Conservation (phyloP, 2,329 filamentous ascomycete species). For the Epicoccum sorghinum region DNA sequence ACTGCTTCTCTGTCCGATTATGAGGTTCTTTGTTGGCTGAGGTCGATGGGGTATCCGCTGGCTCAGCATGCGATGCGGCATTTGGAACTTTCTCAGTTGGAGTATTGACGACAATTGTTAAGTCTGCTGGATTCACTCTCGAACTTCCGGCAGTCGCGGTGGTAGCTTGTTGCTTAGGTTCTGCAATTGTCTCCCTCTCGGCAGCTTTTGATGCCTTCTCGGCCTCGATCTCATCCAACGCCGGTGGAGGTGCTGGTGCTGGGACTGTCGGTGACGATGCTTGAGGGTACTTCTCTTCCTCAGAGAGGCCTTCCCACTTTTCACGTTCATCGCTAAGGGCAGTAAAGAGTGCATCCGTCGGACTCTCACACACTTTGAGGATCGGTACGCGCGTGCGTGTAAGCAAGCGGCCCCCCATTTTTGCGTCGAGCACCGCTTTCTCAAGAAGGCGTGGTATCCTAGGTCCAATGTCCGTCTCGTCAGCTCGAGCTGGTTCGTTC, state of each 20-base stretch:
- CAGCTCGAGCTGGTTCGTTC: slow-evolving; percentile 27
- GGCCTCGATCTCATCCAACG: slow-evolving; percentile 15
- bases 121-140: background rate
- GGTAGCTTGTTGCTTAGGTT: background rate
- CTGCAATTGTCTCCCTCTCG: slow-evolving; percentile 6
- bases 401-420: slow-evolving; percentile 77
- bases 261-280: slow-evolving; percentile 21
- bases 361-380: slow-evolving; percentile 81
- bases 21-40: slow-evolving; percentile 26
- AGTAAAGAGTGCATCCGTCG: slow-evolving; percentile 64
- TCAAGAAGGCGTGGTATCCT: slow-evolving; percentile 77
- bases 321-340: slow-evolving; percentile 68
- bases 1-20: slow-evolving; percentile 39
- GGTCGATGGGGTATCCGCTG: background rate
- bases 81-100: slow-evolving; percentile 27
- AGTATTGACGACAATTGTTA: background rate
- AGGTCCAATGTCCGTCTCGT: slow-evolving; percentile 54
- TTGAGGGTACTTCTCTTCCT: slow-evolving; percentile 51
- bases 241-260: slow-evolving; percentile 12
- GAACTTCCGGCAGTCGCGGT: background rate
- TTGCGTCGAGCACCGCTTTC: slow-evolving; percentile 72
- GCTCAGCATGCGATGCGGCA: background rate
- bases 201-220: slow-evolving; percentile 7
- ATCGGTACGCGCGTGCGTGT: slow-evolving; percentile 84
- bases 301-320: slow-evolving; percentile 70